Base-by-base conservation (phyloP, 2,329 filamentous ascomycete species). In the Sporothrix inflata region DNA sequence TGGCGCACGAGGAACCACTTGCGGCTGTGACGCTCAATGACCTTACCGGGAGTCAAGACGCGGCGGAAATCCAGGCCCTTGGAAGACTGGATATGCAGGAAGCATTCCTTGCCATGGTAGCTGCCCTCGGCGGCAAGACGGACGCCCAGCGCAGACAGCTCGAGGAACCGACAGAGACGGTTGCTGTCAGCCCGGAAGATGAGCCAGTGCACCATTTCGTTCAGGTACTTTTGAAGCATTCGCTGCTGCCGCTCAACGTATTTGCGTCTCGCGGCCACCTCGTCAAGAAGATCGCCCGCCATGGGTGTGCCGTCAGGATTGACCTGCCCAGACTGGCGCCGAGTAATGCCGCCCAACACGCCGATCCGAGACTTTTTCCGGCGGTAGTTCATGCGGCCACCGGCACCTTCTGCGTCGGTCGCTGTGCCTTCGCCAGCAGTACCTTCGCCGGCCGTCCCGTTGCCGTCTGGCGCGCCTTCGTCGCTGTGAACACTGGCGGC, bases 1-100 rank as follows among this genome's bases (percentile, higher is more conserved):
- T 98, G 94, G 69, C 96, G 88, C n/a, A 99, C 94, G 24, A 98
- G 85, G 79, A 99, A 99, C 96, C 96, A 99, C 80, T 98, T 98
- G 21, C 94, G 93, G 74, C 90, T 92, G 81, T 98, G 94, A 14
- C 94, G 89, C 69, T 90, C 89, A 78, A 94, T 92, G 74, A 97
- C 87, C 77, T 94, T 90, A 69, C 89, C 86, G 0, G 94, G 93
- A 2, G 91, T 94, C 78, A 96, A 85, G 45, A 94, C 91, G 75
- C 91, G 91, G 74, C 94, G 88, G 78, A 95, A 94, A 80, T 97
- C 94, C 30, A 97, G 86, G 3, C 94, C 94, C 79, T 97, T 97
- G 19, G 92, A 91, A 6, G 94, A 97, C 77, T 97, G 93, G 75
- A 99, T 97, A 76, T 97, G 91, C 75, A 99, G 85, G 79, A 92